These are phyloP conservation scores for Solanum virginianum DNA, from an alignment of 257 asterid species.

Conservation along the genomic window DNA sequence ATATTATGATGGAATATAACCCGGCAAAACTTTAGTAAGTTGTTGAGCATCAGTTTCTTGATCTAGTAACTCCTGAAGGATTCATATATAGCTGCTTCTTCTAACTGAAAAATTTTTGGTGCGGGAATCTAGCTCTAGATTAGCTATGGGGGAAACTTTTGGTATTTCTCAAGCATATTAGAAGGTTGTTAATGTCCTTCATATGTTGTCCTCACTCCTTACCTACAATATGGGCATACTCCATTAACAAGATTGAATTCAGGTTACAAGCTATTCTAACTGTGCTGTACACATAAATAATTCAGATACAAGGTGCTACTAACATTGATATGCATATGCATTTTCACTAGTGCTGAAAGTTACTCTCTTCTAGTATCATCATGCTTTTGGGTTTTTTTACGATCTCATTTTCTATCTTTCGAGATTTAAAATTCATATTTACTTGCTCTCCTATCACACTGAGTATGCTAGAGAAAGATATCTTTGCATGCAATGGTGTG, in stretches of 20 bases:
- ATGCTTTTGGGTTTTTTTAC: background rate
- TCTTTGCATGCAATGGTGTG: background rate
- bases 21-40: slow-evolving; percentile 42
- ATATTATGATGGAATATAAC: slow-evolving; percentile 78
- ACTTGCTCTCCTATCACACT: background rate
- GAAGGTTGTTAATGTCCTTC: slow-evolving; percentile 20
- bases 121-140: slow-evolving; percentile 82
- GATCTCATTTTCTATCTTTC: background rate
- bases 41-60: background rate
- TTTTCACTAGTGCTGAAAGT: background rate
- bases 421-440: background rate
- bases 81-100: background rate
- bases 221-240: background rate
- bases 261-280: slow-evolving; percentile 35
- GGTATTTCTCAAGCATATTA: slow-evolving; percentile 52
- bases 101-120: slow-evolving; percentile 3
- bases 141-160: slow-evolving; percentile 90
- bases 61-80: background rate
- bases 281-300: background rate
- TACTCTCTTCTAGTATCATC: background rate
- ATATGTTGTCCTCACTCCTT: background rate
- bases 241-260: background rate
- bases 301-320: background rate
- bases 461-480: background rate
- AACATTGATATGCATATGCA: background rate